Base-by-base conservation (phyloP, 2,329 filamentous ascomycete species). In the Proliferodiscus dingleyae region DNA sequence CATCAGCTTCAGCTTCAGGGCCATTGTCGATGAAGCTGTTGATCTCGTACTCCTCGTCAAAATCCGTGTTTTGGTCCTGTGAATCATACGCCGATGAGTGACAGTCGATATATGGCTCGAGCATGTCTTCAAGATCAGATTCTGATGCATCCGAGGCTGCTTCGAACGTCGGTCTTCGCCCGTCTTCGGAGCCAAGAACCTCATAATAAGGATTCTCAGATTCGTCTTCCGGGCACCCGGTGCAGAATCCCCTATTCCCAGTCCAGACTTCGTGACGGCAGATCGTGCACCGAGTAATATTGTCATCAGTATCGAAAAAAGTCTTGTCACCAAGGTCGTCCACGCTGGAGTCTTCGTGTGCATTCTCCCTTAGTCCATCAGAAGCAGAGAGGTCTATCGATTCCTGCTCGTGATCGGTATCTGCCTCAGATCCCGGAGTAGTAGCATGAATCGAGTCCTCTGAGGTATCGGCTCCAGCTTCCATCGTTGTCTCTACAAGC, bases 21-120 rank as follows among this genome's bases (percentile, higher is more conserved):
- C 28, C 41, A 13, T 43, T 43, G 37, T 61, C 51, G 28, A 47
- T 47, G 34, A 47, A 47, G 16, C 45, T 47, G 34, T 47, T 39
- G 15, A 41, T 40, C 36, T 61, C 56, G 32, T 63, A 61, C 4
- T 57, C 47, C 10, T 62, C 57, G 9, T 42, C 8, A 4, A 48
- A 13, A 7, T 55, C 11, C 5, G 43, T 11, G 4, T 40, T 22
- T 1, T 52, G 54, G 29, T 61, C 57, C 43, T 58, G 54, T 7
- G 60, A 52, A 43, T 62, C 60, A 37, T 61, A 63, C 7, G 61
- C 61, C 1, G 56, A 58, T 1, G 52, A 51, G 5, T 57, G 49
- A 21, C 56, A 51, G 22, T 61, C 60, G 7, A 61, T 47, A 33
- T 53, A 54, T 2, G 28, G 22, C 10, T 47, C 46, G 1, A 43